These are phyloP conservation scores for Teratosphaeria destructans DNA, from an alignment of 2,329 filamentous ascomycete genomes.

Conservation along the genomic window DNA sequence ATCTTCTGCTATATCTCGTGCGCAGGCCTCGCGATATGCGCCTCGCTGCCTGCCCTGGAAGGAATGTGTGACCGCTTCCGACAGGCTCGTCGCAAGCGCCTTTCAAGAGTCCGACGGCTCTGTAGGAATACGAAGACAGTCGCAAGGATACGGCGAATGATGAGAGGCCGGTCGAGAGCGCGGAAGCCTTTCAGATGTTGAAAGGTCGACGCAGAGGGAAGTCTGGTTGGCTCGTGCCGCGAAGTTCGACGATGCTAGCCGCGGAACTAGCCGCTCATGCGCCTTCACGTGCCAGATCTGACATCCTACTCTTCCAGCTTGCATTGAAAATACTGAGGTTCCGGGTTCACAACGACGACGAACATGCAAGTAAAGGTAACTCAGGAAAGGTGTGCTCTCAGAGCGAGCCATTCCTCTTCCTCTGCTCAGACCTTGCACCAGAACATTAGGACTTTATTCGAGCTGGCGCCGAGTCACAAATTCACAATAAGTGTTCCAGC, in stretches of 20 bases:
- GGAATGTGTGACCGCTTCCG: neutral
- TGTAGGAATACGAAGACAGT: neutral
- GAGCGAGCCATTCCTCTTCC: too few relatives aligned
- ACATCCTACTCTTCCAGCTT: neutral
- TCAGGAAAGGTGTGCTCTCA: too few relatives aligned
- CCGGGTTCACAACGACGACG: too few relatives aligned
- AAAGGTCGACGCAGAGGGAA: slow-evolving; percentile 13
- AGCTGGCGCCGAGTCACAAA: too few relatives aligned
- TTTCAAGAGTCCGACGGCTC: neutral
- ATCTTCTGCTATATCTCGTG: neutral
- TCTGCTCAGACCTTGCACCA: too few relatives aligned
- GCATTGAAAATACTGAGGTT: neutral
- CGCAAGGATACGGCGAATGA: neutral
- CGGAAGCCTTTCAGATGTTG: slow-evolving; percentile 14
- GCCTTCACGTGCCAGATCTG: neutral
- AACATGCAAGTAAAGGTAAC: too few relatives aligned
- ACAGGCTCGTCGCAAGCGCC: neutral
- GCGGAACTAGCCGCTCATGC: neutral
- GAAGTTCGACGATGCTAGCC: neutral
- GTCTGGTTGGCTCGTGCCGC: neutral
- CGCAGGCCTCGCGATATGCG: neutral
- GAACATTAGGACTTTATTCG: too few relatives aligned
- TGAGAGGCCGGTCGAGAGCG: neutral
- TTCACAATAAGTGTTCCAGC: too few relatives aligned
- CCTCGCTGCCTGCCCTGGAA: neutral